Conservation (phyloP, 345 rosid species). For the Arabidopsis suecica region DNA sequence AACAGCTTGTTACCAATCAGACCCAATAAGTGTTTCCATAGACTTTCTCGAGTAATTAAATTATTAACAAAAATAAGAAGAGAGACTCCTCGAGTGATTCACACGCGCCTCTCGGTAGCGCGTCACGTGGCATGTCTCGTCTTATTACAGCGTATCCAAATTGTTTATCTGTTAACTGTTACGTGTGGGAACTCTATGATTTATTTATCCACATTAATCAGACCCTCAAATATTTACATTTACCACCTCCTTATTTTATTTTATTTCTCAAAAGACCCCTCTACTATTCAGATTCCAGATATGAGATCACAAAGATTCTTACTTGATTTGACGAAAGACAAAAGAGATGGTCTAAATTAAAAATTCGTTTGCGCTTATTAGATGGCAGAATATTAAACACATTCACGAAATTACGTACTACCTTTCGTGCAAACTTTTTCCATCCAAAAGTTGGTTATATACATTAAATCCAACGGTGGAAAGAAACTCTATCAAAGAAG, state of each 20-base stretch:
- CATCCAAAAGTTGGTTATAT: conserved; percentile 18
- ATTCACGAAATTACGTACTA: conserved; percentile 33
- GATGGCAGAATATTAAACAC: conserved; percentile 41
- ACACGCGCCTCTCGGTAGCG: conserved; percentile 38
- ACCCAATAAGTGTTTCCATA: conserved; percentile 13
- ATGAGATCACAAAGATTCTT: conserved; percentile 31
- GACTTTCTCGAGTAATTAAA: conserved; percentile 7
- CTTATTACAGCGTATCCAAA: conserved; percentile 47
- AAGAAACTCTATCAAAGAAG: conserved; percentile 20
- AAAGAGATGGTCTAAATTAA: conserved; percentile 43
- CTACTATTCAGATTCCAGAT: not conserved
- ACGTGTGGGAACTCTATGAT: conserved; percentile 39
- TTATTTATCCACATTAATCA: conserved; percentile 28
- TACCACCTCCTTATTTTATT: conserved; percentile 8
- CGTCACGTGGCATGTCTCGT: conserved; percentile 42
- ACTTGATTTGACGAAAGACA: conserved; percentile 33
- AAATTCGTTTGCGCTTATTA: conserved; percentile 36
- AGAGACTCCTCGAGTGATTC: not conserved
- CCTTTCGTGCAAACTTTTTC: conserved; percentile 34
- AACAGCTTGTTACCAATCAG: too few relatives aligned
- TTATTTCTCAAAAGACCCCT: not conserved
- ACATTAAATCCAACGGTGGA: conserved; percentile 32
- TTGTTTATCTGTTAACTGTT: conserved; percentile 43
- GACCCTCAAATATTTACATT: not conserved
- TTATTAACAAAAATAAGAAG: not conserved